phyloP scores from a whole-genome alignment of 2,329 filamentous ascomycete genomes.

The Lecanicillium sp. region DNA sequence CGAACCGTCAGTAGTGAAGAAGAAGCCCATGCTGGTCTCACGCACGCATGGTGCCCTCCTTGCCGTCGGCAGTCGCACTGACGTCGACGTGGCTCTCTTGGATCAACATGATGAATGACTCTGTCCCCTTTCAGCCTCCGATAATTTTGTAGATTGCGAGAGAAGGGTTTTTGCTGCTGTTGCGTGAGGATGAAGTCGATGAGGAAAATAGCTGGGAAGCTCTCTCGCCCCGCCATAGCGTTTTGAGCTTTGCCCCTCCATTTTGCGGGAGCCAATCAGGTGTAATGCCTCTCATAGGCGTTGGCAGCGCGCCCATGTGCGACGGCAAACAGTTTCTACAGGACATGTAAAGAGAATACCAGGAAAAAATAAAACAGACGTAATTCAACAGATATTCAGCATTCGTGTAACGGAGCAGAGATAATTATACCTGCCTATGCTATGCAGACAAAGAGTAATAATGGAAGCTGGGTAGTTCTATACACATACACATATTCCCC shows the following conservation, averaged over 20 bases:
- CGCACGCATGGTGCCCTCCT: slow-evolving; percentile 48
- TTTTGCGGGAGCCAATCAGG: background rate
- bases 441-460: background rate
- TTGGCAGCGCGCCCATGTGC: too few species aligned
- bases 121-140: too few species aligned
- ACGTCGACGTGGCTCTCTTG: slow-evolving; percentile 49
- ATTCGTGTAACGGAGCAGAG: slow-evolving; percentile 9
- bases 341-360: too few species aligned
- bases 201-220: background rate
- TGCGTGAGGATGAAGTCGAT: too few species aligned
- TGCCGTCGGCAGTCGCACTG: slow-evolving; percentile 44
- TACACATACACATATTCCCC: too few species aligned
- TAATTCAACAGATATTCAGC: too few species aligned
- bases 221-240: slow-evolving; percentile 7
- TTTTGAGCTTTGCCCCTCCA: background rate
- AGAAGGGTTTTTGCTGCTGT: too few species aligned
- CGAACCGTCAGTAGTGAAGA: background rate
- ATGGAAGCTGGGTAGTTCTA: too few species aligned
- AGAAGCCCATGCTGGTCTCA: slow-evolving; percentile 1
- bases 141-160: too few species aligned
- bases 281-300: background rate
- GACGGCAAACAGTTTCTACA: too few species aligned
- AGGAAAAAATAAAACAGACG: background rate
- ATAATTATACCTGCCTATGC: background rate
- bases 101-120: slow-evolving; percentile 41